Percentiles rank a stretch among this genome's conserved stretches.
phyloP scores from a whole-genome alignment of 805 yeast genomes.

The Saccharomycopsis guyanensis region DNA sequence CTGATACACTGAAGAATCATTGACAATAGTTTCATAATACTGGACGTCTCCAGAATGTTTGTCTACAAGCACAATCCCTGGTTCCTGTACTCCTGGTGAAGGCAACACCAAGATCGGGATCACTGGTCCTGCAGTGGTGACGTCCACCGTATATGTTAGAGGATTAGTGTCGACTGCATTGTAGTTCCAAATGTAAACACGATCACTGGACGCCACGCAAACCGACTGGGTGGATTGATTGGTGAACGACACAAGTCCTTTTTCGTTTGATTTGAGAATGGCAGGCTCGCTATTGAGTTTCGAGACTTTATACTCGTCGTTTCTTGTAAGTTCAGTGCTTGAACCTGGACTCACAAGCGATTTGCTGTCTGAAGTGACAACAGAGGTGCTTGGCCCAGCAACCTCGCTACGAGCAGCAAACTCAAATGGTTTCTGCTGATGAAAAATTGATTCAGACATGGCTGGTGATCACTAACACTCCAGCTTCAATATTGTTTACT shows the following conservation, averaged over 20 bases:
- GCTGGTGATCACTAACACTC: neutral
- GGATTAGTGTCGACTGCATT: conserved; percentile 55
- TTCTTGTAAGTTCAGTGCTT: conserved; percentile 47
- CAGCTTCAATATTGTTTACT: neutral
- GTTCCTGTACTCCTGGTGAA: conserved; percentile 42
- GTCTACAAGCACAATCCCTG: conserved; percentile 67
- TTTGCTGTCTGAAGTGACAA: too few species aligned
- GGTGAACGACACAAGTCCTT: conserved; percentile 31
- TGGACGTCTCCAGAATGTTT: conserved; percentile 49
- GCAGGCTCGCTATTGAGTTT: conserved; percentile 49
- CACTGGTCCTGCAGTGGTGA: neutral
- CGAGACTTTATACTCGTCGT: conserved; percentile 48
- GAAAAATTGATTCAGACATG: neutral
- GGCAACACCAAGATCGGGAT: conserved; percentile 56
- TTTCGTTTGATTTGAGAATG: conserved; percentile 7
- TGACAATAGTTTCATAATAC: conserved; percentile 69
- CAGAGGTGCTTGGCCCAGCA: neutral
- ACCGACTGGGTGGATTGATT: conserved; percentile 44
- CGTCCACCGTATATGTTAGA: neutral
- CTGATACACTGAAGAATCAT: conserved; percentile 53
- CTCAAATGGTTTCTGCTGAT: conserved; percentile 1
- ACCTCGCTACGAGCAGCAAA: conserved; percentile 1
- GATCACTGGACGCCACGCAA: conserved; percentile 36
- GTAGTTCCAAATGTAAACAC: conserved; percentile 63
- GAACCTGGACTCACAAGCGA: too few species aligned